phyloP scores from a whole-genome alignment of 495 filamentous ascomycete genomes.

The Daldinia childiae region DNA sequence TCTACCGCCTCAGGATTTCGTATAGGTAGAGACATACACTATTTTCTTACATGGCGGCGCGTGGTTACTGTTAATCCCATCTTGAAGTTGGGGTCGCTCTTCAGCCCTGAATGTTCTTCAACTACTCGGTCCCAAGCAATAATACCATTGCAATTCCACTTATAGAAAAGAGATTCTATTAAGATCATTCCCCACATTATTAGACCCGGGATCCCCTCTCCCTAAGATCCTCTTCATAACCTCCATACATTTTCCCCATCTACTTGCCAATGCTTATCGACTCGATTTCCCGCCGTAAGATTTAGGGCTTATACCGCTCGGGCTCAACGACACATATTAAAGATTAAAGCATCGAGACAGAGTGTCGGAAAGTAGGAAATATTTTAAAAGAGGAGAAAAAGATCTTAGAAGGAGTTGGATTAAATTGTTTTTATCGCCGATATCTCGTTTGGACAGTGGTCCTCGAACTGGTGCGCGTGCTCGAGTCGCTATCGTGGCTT shows the following conservation, averaged over 20 bases:
- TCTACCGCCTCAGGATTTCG: background rate
- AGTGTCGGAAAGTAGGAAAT: background rate
- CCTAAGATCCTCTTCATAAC: conserved; percentile 9
- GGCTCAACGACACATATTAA: background rate
- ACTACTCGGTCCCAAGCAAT: background rate
- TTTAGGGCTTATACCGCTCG: conserved; percentile 1
- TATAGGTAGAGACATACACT: background rate
- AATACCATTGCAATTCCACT: conserved; percentile 10
- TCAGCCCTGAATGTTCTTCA: conserved; percentile 23
- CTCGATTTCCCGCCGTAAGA: conserved; percentile 4
- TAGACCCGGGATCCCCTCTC: conserved; percentile 14
- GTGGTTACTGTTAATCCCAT: background rate
- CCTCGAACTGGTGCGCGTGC: conserved; percentile 12
- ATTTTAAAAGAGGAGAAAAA: background rate
- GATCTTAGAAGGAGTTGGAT: background rate
- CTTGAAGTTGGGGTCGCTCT: background rate
- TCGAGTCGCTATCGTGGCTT: conserved; percentile 14
- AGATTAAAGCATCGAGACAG: conserved; percentile 4
- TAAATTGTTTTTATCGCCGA: conserved; percentile 3
- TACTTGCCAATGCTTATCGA: conserved; percentile 6
- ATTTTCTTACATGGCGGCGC: conserved; percentile 7
- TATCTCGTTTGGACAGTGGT: conserved; percentile 1
- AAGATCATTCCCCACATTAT: conserved; percentile 36
- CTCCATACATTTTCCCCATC: conserved; percentile 5
- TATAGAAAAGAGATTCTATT: conserved; percentile 13